Percentiles rank a stretch among this genome's conserved stretches.
phyloP scores from a whole-genome alignment of 352 stramenopile genomes.

The Globisporangium lucens region DNA sequence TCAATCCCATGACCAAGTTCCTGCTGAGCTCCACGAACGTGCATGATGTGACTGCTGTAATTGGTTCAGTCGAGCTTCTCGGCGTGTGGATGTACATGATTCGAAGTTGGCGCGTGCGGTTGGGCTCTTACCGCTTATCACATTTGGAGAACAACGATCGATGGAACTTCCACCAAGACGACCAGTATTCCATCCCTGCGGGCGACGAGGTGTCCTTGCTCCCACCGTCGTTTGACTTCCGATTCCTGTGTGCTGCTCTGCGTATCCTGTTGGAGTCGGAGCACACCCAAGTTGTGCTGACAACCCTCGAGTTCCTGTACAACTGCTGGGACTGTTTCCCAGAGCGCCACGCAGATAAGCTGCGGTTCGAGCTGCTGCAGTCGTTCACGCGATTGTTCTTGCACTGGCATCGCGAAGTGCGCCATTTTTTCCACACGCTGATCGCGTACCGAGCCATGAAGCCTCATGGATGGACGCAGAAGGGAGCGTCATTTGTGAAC shows the following conservation, averaged over 20 bases:
- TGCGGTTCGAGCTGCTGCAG: conserved; percentile 76
- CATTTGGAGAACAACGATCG: conserved; percentile 89
- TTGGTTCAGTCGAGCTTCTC: conserved; percentile 81
- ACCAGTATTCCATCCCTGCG: conserved; percentile 86
- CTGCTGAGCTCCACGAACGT: conserved; percentile 84
- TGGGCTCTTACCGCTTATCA: conserved; percentile 83
- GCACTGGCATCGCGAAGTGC: conserved; percentile 87
- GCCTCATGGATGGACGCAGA: conserved; percentile 82
- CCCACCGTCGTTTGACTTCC: conserved; percentile 85
- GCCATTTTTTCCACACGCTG: conserved; percentile 84
- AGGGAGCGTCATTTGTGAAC: conserved; percentile 83
- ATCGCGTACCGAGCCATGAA: conserved; percentile 87
- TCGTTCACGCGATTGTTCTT: conserved; percentile 81
- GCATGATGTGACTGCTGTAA: conserved; percentile 85
- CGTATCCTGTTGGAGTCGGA: conserved; percentile 81
- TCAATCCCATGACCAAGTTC: conserved; percentile 91
- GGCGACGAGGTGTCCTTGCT: conserved; percentile 83
- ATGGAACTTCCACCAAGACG: conserved; percentile 90
- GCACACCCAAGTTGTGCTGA: conserved; percentile 85
- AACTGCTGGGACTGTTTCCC: conserved; percentile 90
- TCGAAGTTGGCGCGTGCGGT: conserved; percentile 83
- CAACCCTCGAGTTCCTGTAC: conserved; percentile 86
- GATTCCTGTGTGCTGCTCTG: conserved; percentile 77
- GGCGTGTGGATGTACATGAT: conserved; percentile 93
- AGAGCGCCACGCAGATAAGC: conserved; percentile 83